phyloP scores from a whole-genome alignment of 1,284 basidiomycete species.

The Microbotryum saponariae region DNA sequence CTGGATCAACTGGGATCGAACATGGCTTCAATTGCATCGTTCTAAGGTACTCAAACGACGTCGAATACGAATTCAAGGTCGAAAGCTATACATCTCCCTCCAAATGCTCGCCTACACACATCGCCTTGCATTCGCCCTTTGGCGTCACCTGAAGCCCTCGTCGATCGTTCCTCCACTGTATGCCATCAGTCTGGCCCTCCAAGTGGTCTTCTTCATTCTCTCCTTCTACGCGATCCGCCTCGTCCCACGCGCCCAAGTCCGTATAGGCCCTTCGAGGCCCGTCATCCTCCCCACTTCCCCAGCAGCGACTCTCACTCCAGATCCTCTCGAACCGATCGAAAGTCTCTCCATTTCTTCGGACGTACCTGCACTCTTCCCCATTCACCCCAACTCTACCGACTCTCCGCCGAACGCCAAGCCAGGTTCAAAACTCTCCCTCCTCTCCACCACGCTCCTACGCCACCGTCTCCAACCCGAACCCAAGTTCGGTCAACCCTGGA shows the following conservation, averaged over 20 bases:
- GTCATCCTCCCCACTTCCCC: too few relatives aligned
- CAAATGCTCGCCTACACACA: constrained; percentile 7
- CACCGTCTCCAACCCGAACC: constrained; percentile 33
- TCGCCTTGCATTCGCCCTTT: not conserved
- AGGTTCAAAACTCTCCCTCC: not conserved
- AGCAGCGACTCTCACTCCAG: too few relatives aligned
- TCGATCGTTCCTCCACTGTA: too few relatives aligned
- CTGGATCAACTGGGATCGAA: constrained; percentile 33
- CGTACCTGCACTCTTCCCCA: not conserved
- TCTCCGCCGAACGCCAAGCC: not conserved
- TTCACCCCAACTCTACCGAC: not conserved
- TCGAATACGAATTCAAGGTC: not conserved
- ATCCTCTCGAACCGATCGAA: too few relatives aligned
- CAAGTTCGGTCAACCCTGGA: constrained; percentile 7
- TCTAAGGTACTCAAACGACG: not conserved
- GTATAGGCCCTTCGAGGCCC: too few relatives aligned
- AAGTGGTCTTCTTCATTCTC: too few relatives aligned
- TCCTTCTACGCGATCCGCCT: too few relatives aligned
- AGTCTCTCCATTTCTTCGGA: not conserved
- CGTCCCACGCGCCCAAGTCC: too few relatives aligned
- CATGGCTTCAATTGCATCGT: constrained; percentile 6
- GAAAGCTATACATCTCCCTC: not conserved
- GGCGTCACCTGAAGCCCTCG: too few relatives aligned
- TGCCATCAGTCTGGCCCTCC: too few relatives aligned
- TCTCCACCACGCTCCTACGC: constrained; percentile 33